A percentile compares a stretch with the other conserved stretches of the same genome.
Conservation (phyloP, 352 stramenopile genomes). For the Globisporangium iwayamae region DNA sequence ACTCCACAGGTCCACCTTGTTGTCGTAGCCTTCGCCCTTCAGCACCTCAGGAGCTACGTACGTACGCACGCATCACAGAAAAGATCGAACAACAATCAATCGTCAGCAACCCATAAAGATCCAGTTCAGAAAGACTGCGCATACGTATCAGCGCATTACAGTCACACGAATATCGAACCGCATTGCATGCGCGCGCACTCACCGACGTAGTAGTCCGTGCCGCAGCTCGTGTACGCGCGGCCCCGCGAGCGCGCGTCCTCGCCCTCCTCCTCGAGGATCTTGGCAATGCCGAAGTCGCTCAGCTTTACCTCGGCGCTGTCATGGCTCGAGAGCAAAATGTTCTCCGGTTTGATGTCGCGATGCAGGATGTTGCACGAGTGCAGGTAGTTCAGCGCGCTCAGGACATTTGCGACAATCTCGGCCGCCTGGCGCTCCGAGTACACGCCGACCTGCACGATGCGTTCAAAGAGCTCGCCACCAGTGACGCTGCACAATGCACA, state of each 20-base stretch:
- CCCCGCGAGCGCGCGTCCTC: constrained; percentile 62
- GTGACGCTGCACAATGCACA: constrained; percentile 46
- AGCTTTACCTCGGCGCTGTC: constrained; percentile 78
- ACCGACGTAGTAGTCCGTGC: constrained; percentile 87
- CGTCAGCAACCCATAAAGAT: constrained; percentile 1
- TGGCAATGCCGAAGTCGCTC: constrained; percentile 83
- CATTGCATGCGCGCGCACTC: not conserved
- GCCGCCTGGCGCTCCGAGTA: constrained; percentile 80
- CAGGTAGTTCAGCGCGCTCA: constrained; percentile 69
- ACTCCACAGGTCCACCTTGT: constrained; percentile 85
- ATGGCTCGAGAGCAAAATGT: constrained; percentile 71
- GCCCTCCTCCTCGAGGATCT: constrained; percentile 79
- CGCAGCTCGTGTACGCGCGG: constrained; percentile 84
- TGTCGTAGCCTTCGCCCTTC: constrained; percentile 84
- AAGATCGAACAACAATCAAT: not conserved
- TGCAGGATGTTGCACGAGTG: constrained; percentile 82
- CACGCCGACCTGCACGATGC: constrained; percentile 75
- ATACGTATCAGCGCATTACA: not conserved
- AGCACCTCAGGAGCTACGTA: constrained; percentile 67
- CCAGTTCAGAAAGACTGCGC: not conserved
- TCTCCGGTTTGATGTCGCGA: constrained; percentile 82
- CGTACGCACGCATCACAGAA: not conserved
- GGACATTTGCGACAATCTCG: constrained; percentile 70
- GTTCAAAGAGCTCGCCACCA: constrained; percentile 80
- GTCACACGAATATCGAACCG: not conserved